A percentile compares a stretch with the other conserved stretches of the same genome.
phyloP scores from a whole-genome alignment of 345 rosid genomes.

The Crucihimalaya himalaica region DNA sequence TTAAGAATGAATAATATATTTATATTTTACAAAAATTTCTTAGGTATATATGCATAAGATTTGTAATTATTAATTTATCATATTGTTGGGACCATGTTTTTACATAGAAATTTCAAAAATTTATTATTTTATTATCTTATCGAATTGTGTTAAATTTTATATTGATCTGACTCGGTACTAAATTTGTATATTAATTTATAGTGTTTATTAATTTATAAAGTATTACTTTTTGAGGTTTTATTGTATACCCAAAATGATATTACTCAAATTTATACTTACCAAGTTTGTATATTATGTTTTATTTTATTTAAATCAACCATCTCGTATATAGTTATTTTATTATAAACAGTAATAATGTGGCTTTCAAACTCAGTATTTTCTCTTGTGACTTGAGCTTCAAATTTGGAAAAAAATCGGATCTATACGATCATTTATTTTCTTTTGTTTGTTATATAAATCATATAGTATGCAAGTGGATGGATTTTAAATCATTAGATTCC shows the following conservation, averaged over 20 bases:
- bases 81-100: no score
- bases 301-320: neutral
- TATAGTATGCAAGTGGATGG: constrained; percentile 1
- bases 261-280: neutral
- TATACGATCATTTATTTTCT: neutral
- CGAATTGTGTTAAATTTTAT: no score
- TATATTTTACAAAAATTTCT: no score
- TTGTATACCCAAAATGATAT: neutral
- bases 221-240: no score
- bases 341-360: neutral
- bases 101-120: no score
- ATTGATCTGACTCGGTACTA: no score
- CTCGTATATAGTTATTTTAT: neutral
- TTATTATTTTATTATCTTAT: no score
- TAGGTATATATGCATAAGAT: no score
- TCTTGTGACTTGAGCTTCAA: neutral
- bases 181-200: no score
- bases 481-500: constrained; percentile 43
- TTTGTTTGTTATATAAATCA: neutral
- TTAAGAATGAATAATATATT: no score
- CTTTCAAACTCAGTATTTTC: neutral
- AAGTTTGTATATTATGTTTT: neutral
- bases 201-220: no score
- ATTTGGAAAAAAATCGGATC: neutral
- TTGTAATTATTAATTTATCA: no score